Evolutionary conservation across 1,284 basidiomycete species (phyloP), one percentile per base, ranked within the genome.

Genomic region (Schizophyllum amplum): DNA sequence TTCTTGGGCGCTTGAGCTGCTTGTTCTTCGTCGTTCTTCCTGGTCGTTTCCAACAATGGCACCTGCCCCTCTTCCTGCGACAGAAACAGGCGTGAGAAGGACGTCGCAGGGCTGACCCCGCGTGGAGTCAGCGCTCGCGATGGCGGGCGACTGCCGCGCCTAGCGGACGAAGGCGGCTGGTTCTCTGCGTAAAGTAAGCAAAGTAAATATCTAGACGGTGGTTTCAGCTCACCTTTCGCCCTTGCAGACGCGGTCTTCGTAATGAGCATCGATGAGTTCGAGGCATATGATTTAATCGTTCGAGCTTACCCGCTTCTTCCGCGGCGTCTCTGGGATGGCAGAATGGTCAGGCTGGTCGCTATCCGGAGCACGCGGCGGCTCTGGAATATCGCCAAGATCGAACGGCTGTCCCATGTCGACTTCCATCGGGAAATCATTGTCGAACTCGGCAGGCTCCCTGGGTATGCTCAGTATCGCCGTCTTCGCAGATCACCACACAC

Each of bases 1-100:
- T 71, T 78, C 65, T 65, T 73, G 4, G 53, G 58, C 26, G 54
- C 55, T 48, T 60, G 63, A n/a, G 66, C 61, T 5, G 55, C 55
- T 57, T 61, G 62, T 57, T 67, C 67, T 5, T 62, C 61, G 57
- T 63, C 65, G 51, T 69, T 60, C 5, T 58, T 51, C 6, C 27
- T 5, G 11, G 71, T 71, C 7, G 72, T 65, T 55, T 73, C 70
- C 21, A 60, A 60, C 23, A 72, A 60, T 4, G 69, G 67, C 23
- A 52, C 47, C 47, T 62, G 64, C 9, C 56, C 58, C 20, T 62
- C 56, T 56, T 74, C 73, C 65, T 77, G 75, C 22, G 74, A 71
- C 47, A 77, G 64, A 47, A 77, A 62, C 52, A 69, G 60, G 6
- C 66, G 70, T 13, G 73, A 74, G 61, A 76, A 77, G 23, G 72